Conservation (phyloP, 306 rosid species). For the Mimosa bimucronata region DNA sequence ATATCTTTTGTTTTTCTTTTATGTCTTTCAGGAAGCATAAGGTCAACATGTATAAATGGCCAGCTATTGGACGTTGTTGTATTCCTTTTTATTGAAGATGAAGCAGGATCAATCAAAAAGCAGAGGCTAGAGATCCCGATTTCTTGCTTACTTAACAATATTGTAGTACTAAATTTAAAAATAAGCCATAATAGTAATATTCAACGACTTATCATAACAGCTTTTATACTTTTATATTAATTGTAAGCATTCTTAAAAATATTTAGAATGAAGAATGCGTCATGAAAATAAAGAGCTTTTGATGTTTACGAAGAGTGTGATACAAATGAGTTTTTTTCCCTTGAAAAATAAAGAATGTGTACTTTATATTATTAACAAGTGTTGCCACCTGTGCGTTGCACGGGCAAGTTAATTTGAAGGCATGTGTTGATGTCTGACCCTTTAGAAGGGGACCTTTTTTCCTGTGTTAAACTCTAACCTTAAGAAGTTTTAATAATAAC, state of each 20-base stretch:
- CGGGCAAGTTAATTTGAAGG: too few species aligned
- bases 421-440: too few species aligned
- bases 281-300: not conserved
- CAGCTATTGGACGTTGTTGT: not conserved
- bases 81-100: not conserved
- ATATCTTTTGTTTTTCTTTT: not conserved
- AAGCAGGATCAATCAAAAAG: not conserved
- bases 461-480: too few species aligned
- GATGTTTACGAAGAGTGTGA: too few species aligned
- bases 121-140: not conserved
- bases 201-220: not conserved
- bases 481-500: too few species aligned
- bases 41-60: not conserved
- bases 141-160: not conserved
- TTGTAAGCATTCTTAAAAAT: not conserved
- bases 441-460: too few species aligned
- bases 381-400: too few species aligned
- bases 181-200: not conserved
- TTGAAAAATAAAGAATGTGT: too few species aligned
- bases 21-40: not conserved
- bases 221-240: not conserved
- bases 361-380: too few species aligned
- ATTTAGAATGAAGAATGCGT: not conserved
- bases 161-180: not conserved
- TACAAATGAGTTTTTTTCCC: too few species aligned